Evolutionary conservation across 208 protist genomes (phyloP), one percentile per base, ranked within the genome.

Genomic region (Strigomonas culicis): DNA sequence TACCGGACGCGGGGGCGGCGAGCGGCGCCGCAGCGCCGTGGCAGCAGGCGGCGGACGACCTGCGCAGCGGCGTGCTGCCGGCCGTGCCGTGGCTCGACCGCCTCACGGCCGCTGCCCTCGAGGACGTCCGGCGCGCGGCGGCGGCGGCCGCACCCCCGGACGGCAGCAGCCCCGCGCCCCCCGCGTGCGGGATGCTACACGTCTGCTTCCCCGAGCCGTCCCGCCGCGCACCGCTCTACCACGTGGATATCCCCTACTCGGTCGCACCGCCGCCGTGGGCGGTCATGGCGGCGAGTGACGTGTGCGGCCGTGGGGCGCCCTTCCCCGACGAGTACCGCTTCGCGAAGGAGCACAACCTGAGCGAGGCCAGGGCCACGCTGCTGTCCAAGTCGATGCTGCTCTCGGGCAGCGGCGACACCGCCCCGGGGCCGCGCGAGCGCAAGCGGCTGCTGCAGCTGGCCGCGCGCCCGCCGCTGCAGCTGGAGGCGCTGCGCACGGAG

Each of bases 1-100:
- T 53, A 34, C 31, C 13, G 46, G 1, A 7, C 28, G 34, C 11
- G 50, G 47, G 22, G 0, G 39, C 21, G 2, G 8, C 21, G 0
- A 1, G 19, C 25, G 22, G n/a, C 22, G 61, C 47, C 55, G 52
- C 55, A n/a, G 36, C 67, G 31, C 51, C 52, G 30, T 43, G 32
- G 63, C 50, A 74, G 47, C 41, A 65, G 21, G 59, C 13, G 13
- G 72, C 47, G 22, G 34, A 59, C 22, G 49, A 30, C 34, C 15
- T 80, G 44, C 76, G 73, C 39, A 66, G 64, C 22, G 79, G 79
- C 28, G 64, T 72, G 21, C 50, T 92, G 44, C 85, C 75, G 19
- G 28, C 70, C 36, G 59, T 94, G 4, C 82, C 84, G 19, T 94
- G 88, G 88, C 77, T 97, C 44, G 89, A 95, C 60, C 66, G 66